Base-by-base conservation (phyloP, 2,329 filamentous ascomycete genomes). In the Blumeria hordei region DNA sequence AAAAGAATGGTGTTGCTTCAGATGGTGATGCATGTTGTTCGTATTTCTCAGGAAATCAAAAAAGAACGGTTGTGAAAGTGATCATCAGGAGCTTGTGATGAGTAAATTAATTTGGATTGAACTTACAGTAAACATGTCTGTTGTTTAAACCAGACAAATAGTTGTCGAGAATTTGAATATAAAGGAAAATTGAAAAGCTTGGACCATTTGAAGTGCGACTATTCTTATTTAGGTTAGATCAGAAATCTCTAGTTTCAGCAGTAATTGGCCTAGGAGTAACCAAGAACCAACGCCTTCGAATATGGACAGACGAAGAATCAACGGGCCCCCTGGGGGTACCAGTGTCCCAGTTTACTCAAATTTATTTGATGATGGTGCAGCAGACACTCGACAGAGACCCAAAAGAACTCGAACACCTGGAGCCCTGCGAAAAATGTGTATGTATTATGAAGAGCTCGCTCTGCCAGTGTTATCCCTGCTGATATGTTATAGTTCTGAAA, bases 361-460 rank as follows among this genome's bases (percentile, higher is more conserved):
- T 56, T 70, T 71, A 28, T 63, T 70, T 14, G 67, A 70, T 44
- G 68, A 78, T 60, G 68, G 72, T 11, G 67, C 69, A 28, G 68
- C 70, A 49, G 61, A 68, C 36, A 62, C 70, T 54, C 68, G 70
- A 58, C 63, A 71, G 51, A 68, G 69, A 59, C 74, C 79, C 58
- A 67, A 69, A 52, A 73, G 80, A 59, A 71, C 72, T 55, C 76
- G 85, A 65, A 73, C 77, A 56, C 72, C 80, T 53, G 79, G 85
- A 69, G 77, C 81, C 60, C 77, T 92, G 59, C 78, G 90, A 64
- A 88, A 87, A 69, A 86, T 93, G 69, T 95, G 87, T 92, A 75
- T 67, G 83, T 72, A 12, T 28, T 14, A 12, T 2, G 14, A 10
- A 32, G 3, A 8, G 37, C 11, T 14, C 9, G 21, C n/a, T 35